These are phyloP conservation scores for Penicillium mononematosum DNA, from an alignment of 495 filamentous ascomycete species.

Conservation along the genomic window DNA sequence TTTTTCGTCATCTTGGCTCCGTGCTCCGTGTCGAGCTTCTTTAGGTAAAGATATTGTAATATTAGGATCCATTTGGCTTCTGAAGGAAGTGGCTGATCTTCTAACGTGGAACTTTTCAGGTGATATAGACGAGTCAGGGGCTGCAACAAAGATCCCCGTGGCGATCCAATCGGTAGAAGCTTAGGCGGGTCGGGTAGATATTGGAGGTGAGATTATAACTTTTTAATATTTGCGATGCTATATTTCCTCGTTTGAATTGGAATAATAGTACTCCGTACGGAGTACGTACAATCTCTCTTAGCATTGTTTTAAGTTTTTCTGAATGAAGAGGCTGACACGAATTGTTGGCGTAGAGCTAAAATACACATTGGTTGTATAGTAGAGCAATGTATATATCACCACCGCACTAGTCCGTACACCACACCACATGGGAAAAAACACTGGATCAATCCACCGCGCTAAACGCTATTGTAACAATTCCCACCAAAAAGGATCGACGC, in stretches of 20 bases:
- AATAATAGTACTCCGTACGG: background rate
- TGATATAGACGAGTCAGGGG: conserved; percentile 19
- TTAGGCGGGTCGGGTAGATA: background rate
- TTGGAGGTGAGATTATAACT: background rate
- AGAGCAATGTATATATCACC: background rate
- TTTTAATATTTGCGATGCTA: background rate
- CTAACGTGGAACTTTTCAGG: background rate
- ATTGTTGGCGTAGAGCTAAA: background rate
- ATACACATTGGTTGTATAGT: background rate
- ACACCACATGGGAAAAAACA: background rate
- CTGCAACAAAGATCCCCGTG: conserved; percentile 22
- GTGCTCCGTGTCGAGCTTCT: background rate
- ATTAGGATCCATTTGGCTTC: background rate
- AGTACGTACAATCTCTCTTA: background rate
- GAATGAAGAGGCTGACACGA: background rate
- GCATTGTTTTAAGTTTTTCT: too few relatives aligned
- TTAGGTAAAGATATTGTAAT: background rate
- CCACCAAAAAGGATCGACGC: background rate
- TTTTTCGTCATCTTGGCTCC: background rate
- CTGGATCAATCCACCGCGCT: background rate
- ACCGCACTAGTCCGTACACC: too few relatives aligned
- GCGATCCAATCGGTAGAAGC: conserved; percentile 12
- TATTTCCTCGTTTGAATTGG: background rate
- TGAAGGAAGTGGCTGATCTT: background rate
- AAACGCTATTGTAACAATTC: background rate